Conservation (phyloP, 2,329 filamentous ascomycete genomes). For the Neocucurbitaria cava region DNA sequence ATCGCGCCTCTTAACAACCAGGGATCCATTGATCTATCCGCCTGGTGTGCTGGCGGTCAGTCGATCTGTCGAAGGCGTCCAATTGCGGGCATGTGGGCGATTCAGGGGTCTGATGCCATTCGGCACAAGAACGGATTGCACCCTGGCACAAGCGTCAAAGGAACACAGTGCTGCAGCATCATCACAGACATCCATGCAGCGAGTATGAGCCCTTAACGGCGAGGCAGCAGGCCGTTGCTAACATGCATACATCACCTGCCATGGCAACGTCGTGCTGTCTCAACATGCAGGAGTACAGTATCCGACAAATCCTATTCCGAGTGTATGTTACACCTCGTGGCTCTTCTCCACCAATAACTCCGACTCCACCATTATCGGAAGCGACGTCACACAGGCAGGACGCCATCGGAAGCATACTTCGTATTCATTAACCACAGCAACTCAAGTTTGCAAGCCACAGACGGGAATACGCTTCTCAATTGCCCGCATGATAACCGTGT, state of each 20-base stretch:
- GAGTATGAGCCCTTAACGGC: slow-evolving; percentile 3
- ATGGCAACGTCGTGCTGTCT: background rate
- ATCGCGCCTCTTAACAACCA: slow-evolving; percentile 12
- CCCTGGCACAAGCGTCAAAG: slow-evolving; percentile 6
- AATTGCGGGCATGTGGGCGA: slow-evolving; percentile 6
- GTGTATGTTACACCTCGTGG: background rate
- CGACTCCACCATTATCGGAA: slow-evolving; percentile 9
- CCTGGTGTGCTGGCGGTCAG: slow-evolving; percentile 16
- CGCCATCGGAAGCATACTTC: slow-evolving; percentile 6
- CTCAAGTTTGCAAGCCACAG: slow-evolving; percentile 13
- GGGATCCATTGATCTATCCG: slow-evolving; percentile 15
- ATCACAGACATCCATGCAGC: slow-evolving; percentile 16
- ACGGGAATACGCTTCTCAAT: slow-evolving; percentile 4
- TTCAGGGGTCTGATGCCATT: slow-evolving; percentile 14
- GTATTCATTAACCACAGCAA: slow-evolving; percentile 15
- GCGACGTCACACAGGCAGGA: slow-evolving; percentile 18
- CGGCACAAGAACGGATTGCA: slow-evolving; percentile 12
- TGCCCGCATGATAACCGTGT: slow-evolving; percentile 2
- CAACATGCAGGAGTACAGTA: background rate
- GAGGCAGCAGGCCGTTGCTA: background rate
- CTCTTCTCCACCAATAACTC: slow-evolving; percentile 4
- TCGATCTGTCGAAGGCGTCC: background rate
- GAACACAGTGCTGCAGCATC: slow-evolving; percentile 3
- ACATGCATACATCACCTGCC: background rate
- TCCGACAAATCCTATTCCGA: background rate